Conservation (phyloP, 192 early-diverging fungal species). For the Coemansia aciculifera region DNA sequence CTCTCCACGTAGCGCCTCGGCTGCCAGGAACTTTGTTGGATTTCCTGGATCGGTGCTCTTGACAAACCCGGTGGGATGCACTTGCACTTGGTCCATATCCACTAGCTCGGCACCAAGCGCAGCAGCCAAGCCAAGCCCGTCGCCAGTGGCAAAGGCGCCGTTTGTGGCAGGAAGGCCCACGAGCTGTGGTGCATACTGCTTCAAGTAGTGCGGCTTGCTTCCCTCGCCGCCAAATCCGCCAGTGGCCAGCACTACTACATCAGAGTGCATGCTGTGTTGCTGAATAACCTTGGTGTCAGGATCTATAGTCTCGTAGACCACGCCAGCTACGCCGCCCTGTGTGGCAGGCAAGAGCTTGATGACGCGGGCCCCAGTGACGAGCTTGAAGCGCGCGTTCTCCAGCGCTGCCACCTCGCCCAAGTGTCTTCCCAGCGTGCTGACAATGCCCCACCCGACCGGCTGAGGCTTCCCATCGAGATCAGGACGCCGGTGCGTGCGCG, state of each 20-base stretch:
- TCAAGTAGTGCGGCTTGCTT: slow-evolving; percentile 69
- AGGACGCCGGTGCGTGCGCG: slow-evolving; percentile 83
- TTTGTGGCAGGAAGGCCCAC: slow-evolving; percentile 83
- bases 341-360: slow-evolving; percentile 68
- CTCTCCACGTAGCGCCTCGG: slow-evolving; percentile 92
- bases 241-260: slow-evolving; percentile 87
- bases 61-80: slow-evolving; percentile 96
- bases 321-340: slow-evolving; percentile 72
- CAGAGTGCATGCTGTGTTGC: slow-evolving; percentile 53
- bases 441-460: slow-evolving; percentile 92
- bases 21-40: slow-evolving; percentile 93
- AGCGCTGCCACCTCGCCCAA: slow-evolving; percentile 67
- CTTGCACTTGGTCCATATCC: slow-evolving; percentile 96
- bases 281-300: slow-evolving; percentile 60
- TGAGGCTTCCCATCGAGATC: slow-evolving; percentile 64
- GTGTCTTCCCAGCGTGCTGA: slow-evolving; percentile 83
- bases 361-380: slow-evolving; percentile 84
- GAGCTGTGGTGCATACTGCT: slow-evolving; percentile 80
- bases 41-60: slow-evolving; percentile 85
- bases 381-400: slow-evolving; percentile 65
- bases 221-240: slow-evolving; percentile 97
- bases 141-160: slow-evolving; percentile 92
- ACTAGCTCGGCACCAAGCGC: slow-evolving; percentile 81
- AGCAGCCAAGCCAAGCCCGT: slow-evolving; percentile 87
- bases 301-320: slow-evolving; percentile 66